Evolutionary conservation across 371 early-diverging fungal species (phyloP).

Genomic region (Blastocladiella emersonii): DNA sequence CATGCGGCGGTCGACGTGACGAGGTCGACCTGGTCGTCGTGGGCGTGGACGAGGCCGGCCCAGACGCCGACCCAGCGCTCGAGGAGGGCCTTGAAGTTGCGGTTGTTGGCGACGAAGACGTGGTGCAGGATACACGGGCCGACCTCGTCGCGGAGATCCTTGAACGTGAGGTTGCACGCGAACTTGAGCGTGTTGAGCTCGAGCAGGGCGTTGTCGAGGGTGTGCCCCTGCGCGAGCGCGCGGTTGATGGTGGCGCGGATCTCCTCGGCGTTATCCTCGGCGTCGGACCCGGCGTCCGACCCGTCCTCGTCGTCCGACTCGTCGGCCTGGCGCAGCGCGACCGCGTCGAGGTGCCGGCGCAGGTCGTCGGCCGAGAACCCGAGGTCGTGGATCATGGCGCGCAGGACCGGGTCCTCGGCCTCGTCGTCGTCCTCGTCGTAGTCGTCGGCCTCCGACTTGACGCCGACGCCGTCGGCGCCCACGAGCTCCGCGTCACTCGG

Average conservation of each 20-base stretch:
- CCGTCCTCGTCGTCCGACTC: conserved; percentile 14
- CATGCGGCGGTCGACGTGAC: conserved; percentile 42
- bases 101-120: neutral
- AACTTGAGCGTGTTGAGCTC: conserved; percentile 85
- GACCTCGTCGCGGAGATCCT: conserved; percentile 57
- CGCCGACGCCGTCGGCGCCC: conserved; percentile 27
- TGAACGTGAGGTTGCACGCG: conserved; percentile 70
- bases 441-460: conserved; percentile 27
- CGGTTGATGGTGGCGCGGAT: conserved; percentile 61
- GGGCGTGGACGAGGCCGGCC: conserved; percentile 50
- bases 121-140: conserved; percentile 43
- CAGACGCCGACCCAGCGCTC: conserved; percentile 50
- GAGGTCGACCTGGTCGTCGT: conserved; percentile 62
- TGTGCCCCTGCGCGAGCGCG: conserved; percentile 60
- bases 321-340: conserved; percentile 1
- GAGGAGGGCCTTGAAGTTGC: conserved; percentile 7
- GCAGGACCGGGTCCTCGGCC: conserved; percentile 9
- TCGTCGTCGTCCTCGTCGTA: conserved; percentile 28
- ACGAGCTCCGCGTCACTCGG: conserved; percentile 8
- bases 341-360: neutral
- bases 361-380: neutral
- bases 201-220: conserved; percentile 57
- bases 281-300: conserved; percentile 17
- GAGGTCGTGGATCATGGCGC: conserved; percentile 10
- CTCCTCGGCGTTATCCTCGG: conserved; percentile 33